These are phyloP conservation scores for Penstemon eatonii DNA, from an alignment of 257 asterid genomes.

Conservation along the genomic window DNA sequence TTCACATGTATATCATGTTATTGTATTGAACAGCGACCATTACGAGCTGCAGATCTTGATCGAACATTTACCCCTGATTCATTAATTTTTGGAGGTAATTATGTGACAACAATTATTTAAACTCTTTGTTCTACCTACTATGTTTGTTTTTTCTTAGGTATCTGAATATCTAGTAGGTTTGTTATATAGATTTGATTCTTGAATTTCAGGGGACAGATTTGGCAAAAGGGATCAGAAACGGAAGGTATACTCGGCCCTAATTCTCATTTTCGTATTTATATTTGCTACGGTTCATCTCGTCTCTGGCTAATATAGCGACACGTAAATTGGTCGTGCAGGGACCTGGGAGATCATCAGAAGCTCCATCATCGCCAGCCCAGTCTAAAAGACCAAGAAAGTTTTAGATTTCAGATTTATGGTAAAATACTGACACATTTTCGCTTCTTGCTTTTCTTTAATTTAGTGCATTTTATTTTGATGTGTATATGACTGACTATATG, in stretches of 20 bases:
- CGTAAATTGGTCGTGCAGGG: slow-evolving; percentile 47
- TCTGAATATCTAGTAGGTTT: slow-evolving; percentile 1
- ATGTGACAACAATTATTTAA: background rate
- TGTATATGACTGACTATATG: too few relatives aligned
- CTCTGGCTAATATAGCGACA: background rate
- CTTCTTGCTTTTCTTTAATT: background rate
- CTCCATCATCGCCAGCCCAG: slow-evolving; percentile 88
- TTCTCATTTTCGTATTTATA: background rate
- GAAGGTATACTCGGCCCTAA: slow-evolving; percentile 50
- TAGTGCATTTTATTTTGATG: background rate
- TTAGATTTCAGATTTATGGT: slow-evolving; percentile 53
- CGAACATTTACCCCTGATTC: slow-evolving; percentile 77
- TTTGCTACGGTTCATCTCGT: background rate
- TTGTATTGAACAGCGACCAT: slow-evolving; percentile 53
- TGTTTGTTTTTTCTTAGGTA: slow-evolving; percentile 4
- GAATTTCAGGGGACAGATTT: slow-evolving; percentile 65
- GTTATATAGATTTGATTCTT: slow-evolving; percentile 23
- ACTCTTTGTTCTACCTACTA: background rate
- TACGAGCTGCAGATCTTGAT: slow-evolving; percentile 73
- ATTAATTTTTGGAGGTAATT: slow-evolving; percentile 63
- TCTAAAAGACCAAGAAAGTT: slow-evolving; percentile 86
- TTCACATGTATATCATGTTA: slow-evolving; percentile 4
- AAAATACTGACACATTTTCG: slow-evolving; percentile 8
- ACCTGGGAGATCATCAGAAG: slow-evolving; percentile 69
- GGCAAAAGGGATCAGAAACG: slow-evolving; percentile 88